A percentile compares a stretch with the other conserved stretches of the same genome.
These are phyloP conservation scores for Barnettozyma siamensis DNA, from an alignment of 805 yeast genomes.

Conservation along the genomic window DNA sequence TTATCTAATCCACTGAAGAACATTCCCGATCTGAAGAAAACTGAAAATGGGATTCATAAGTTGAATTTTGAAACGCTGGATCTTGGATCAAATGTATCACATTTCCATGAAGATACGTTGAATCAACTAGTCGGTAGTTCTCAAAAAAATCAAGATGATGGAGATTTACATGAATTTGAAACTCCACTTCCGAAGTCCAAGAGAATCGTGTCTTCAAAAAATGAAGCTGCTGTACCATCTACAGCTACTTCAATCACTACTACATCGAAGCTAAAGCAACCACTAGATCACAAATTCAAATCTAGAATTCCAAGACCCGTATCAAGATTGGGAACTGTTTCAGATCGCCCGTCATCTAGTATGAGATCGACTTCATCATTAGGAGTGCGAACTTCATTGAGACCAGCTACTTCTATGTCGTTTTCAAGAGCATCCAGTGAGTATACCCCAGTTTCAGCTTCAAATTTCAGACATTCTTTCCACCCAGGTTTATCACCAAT, in stretches of 20 bases:
- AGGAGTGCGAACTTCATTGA: constrained; percentile 5
- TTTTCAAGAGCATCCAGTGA: constrained; percentile 11
- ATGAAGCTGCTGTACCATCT: constrained; percentile 4
- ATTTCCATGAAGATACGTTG: constrained; percentile 9
- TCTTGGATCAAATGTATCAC: not conserved
- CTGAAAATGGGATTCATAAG: not conserved
- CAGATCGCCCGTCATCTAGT: constrained; percentile 11
- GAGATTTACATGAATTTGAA: constrained; percentile 4
- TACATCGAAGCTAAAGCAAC: constrained; percentile 13
- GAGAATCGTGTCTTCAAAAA: constrained; percentile 11
- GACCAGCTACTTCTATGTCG: constrained; percentile 19
- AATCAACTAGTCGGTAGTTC: constrained; percentile 6
- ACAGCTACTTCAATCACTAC: not conserved
- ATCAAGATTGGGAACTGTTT: constrained; percentile 12
- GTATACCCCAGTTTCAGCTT: not conserved
- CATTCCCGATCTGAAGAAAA: constrained; percentile 16
- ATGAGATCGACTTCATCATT: constrained; percentile 13
- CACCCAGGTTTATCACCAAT: constrained; percentile 5
- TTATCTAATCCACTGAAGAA: constrained; percentile 9
- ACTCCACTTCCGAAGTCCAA: constrained; percentile 17
- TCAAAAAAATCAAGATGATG: constrained; percentile 1
- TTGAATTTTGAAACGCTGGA: not conserved
- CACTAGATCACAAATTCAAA: not conserved
- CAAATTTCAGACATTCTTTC: constrained; percentile 18
- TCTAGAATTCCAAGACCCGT: constrained; percentile 4